Evolutionary conservation across 2,329 filamentous ascomycete species (phyloP), one percentile per base, ranked within the genome.

Genomic region (Hymenotorrendiella dingleyae): DNA sequence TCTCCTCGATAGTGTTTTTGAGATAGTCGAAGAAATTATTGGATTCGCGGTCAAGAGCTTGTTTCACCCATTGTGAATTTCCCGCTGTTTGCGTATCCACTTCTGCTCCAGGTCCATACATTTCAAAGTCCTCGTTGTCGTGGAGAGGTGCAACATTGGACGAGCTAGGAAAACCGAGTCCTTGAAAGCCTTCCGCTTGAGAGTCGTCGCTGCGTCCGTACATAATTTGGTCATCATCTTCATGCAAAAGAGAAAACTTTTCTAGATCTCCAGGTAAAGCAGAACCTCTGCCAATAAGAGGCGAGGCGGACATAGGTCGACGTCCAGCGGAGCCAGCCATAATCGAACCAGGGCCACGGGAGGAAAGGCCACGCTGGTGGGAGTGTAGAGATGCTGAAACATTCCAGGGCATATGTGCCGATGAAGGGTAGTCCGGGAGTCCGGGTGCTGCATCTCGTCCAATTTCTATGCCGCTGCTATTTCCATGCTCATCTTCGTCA

Each of bases 371-470:
- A 40, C 67, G 28, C 33, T 56, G 55, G 33, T 76, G 80, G 40
- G 72, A 72, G 40, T 71, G 68, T 4, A 71, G 56, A 2, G 76
- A 78, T 3, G 73, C 70, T 6, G 70, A 76, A 33, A 74, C 65
- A 50, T 85, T 85, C 82, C 82, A 86, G 9, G 82, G 82, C 71
- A 85, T 79, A 29, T 47, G 23, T n/a, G 73, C 66, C 4, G 74
- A 77, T 19, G 77, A 76, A 21, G 76, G 74, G 40, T 82, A 76
- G 45, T 94, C 84, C 4, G 78, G 76, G 40, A 93, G 72, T 6
- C 77, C 74, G 1, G 76, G 72, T 1, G 71, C 75, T 1, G 76
- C 83, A 30, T 86, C 78, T 63, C 86, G 78, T 16, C 82, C 85
- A 19, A 86, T 63, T 61, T 94, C 88, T 16, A 83, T 62, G 8